Conservation (phyloP, 805 yeast genomes). For the Clavispora santaluciae region DNA sequence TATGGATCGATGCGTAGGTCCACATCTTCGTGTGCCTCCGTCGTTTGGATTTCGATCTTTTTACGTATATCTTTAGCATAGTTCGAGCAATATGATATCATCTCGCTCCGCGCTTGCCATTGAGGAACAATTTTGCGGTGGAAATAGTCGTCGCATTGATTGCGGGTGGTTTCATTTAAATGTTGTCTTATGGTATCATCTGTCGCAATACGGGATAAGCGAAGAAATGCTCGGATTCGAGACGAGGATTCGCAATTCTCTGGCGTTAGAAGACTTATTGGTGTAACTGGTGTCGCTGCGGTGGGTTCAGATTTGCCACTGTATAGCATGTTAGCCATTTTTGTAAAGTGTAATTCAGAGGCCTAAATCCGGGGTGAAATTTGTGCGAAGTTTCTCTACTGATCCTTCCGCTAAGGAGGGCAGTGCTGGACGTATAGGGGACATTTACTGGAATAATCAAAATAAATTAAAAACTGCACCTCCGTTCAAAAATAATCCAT, state of each 20-base stretch:
- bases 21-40: constrained; percentile 9
- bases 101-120: constrained; percentile 30
- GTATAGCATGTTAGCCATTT: neutral
- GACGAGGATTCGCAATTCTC: constrained; percentile 32
- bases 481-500: too few species aligned
- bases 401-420: neutral
- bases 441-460: too few species aligned
- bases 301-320: neutral
- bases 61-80: constrained; percentile 23
- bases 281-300: neutral
- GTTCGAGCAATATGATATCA: constrained; percentile 27
- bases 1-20: constrained; percentile 38
- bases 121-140: constrained; percentile 25
- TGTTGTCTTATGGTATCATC: constrained; percentile 39
- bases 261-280: constrained; percentile 17
- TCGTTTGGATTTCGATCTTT: constrained; percentile 4
- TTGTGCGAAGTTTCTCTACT: neutral
- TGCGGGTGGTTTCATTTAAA: constrained; percentile 24
- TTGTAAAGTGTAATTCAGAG: neutral
- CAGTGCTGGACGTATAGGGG: too few species aligned
- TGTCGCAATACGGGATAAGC: constrained; percentile 35
- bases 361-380: neutral
- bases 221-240: constrained; percentile 33
- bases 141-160: constrained; percentile 27
- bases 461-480: too few species aligned